A percentile compares a stretch with the other conserved stretches of the same genome.
These are phyloP conservation scores for Aristolochia contorta DNA, from an alignment of 164 flowering plant species.

Conservation along the genomic window DNA sequence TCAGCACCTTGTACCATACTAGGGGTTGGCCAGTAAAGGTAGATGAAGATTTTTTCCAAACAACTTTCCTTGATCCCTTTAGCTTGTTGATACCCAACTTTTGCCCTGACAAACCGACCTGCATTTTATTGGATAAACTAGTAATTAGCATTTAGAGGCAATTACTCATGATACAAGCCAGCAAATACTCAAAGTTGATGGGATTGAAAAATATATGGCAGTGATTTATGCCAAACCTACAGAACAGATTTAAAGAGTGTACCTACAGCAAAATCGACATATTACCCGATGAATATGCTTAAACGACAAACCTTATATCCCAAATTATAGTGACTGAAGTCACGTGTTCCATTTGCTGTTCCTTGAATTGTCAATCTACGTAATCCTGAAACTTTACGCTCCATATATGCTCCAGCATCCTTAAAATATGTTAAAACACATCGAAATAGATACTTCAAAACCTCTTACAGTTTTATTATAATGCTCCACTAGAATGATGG, in stretches of 20 bases:
- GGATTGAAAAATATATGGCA: neutral
- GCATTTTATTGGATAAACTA: neutral
- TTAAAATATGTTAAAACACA: slow-evolving; percentile 11
- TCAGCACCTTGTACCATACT: slow-evolving; percentile 44
- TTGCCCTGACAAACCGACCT: slow-evolving; percentile 48
- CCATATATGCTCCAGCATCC: slow-evolving; percentile 63
- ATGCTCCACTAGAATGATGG: neutral
- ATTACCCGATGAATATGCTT: too few species aligned
- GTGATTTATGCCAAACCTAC: neutral
- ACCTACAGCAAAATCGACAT: neutral
- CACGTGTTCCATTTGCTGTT: slow-evolving; percentile 3
- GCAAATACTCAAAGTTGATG: neutral
- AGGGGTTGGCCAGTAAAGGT: slow-evolving; percentile 20
- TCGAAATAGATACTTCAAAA: neutral
- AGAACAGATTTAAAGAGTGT: neutral
- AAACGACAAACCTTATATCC: slow-evolving; percentile 46
- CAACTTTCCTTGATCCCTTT: slow-evolving; percentile 10
- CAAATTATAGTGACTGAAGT: slow-evolving; percentile 27
- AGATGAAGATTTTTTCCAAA: slow-evolving; percentile 21
- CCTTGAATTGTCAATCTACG: slow-evolving; percentile 24
- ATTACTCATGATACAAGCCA: neutral
- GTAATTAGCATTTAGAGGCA: neutral
- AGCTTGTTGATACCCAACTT: slow-evolving; percentile 19
- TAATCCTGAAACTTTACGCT: slow-evolving; percentile 35
- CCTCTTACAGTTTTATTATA: neutral